Base-by-base conservation (phyloP, 306 rosid species). In the Sophora flavescens region DNA sequence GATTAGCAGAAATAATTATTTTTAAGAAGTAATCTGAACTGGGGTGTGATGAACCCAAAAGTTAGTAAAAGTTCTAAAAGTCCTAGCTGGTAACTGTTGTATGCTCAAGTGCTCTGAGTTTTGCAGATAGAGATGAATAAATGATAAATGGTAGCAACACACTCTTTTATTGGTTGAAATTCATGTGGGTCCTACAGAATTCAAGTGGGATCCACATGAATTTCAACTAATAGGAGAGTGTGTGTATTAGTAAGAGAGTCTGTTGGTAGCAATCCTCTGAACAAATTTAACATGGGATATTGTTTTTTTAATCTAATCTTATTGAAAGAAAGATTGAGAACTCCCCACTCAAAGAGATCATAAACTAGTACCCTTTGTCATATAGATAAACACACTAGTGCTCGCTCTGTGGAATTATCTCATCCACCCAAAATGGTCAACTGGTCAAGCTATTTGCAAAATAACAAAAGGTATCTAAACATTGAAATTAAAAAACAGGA, bases 401-500 rank as follows among this genome's bases (percentile, higher is more conserved):
- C 53, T 73, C 17, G 2, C 13, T 28, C 45, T 3, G 8, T 60
- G 48, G 14, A 4, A 74, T 60, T 45, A 50, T 17, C 63, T 48
- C 63, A 50, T 50, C 16, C 11, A 48, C 72, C 54, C 18, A 52
- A 38, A 52, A 22, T 63, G 53, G 36, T 41, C 0, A 61, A 61
- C 16, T 51, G 53, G 36, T 41, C 0, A 61, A 61, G 16, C 45
- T 35, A 48, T 48, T 75, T 18, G 41, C 53, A 62, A 35, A 38
- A 38, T 26, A 26, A 53, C 65, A 41, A 10, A 51, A 4, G 17
- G 52, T 18, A 38, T 52, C 32, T 36, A 75, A 17, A 52, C 33
- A 47, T 42, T 47, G 53, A 45, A 17, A 67, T 16, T 68, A 30
- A 71, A 32, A 61, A 61, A 64, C 61, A 70, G 18, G 32, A 38